These are phyloP conservation scores for Barnettozyma botsteinii DNA, from an alignment of 805 yeast genomes.

Conservation along the genomic window DNA sequence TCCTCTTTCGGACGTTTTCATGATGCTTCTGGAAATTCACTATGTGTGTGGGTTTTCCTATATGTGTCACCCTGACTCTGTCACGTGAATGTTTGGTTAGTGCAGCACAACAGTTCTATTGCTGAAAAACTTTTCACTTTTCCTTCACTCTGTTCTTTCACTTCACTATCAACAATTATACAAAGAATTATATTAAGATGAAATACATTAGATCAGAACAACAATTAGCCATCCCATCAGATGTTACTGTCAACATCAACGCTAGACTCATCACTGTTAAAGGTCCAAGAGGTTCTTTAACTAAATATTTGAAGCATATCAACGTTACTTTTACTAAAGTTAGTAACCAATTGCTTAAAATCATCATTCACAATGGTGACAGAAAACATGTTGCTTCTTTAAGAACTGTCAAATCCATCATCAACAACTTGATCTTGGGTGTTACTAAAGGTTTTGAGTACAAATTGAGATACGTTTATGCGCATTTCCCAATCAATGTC, in stretches of 20 bases:
- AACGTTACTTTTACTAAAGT: slow-evolving; percentile 88
- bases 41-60: no score
- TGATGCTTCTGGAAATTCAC: no score
- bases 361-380: slow-evolving; percentile 97
- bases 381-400: slow-evolving; percentile 99
- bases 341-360: slow-evolving; percentile 66
- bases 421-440: slow-evolving; percentile 93
- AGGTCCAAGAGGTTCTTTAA: slow-evolving; percentile 96
- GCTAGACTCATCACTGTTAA: slow-evolving; percentile 84
- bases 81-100: background rate
- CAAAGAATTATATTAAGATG: slow-evolving; percentile 33
- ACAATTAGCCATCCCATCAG: slow-evolving; percentile 81
- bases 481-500: slow-evolving; percentile 99
- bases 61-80: no score
- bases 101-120: no score
- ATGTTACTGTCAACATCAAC: slow-evolving; percentile 85
- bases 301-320: slow-evolving; percentile 89
- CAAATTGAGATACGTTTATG: slow-evolving; percentile 99
- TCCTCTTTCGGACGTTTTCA: no score
- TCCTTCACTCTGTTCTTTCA: background rate
- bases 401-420: slow-evolving; percentile 96
- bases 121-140: background rate
- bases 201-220: slow-evolving; percentile 87
- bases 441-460: slow-evolving; percentile 98
- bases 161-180: background rate